Percentiles rank a stretch among this genome's conserved stretches.
These are phyloP conservation scores for Rhodotorula paludigena DNA, from an alignment of 768 basidiomycete species.

Conservation along the genomic window DNA sequence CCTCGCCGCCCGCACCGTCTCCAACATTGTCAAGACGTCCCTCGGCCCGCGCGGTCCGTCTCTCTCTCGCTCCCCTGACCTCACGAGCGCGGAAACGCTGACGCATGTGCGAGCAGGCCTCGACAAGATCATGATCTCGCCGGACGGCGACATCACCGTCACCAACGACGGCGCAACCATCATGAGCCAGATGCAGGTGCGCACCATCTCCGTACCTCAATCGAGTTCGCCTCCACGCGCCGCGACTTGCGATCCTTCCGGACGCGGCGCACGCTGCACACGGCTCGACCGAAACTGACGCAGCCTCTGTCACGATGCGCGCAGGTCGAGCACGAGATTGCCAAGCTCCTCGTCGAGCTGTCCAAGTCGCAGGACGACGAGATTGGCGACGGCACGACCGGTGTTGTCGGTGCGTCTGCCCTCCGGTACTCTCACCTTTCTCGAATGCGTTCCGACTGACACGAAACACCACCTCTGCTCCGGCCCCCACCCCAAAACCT, in stretches of 20 bases:
- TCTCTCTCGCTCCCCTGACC: constrained; percentile 57
- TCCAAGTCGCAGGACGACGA: constrained; percentile 99
- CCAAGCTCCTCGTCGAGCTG: constrained; percentile 91
- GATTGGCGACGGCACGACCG: constrained; percentile 98
- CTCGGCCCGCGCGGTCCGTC: constrained; percentile 74
- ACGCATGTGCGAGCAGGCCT: constrained; percentile 13
- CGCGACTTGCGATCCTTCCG: no score
- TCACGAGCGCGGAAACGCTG: not conserved
- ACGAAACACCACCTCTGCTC: not conserved
- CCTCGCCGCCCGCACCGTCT: constrained; percentile 85
- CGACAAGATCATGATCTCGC: constrained; percentile 51
- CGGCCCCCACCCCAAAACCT: constrained; percentile 2
- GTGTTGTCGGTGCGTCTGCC: constrained; percentile 80
- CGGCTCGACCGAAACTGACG: no score
- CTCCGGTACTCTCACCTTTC: not conserved
- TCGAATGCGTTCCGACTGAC: no score
- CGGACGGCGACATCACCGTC: constrained; percentile 97
- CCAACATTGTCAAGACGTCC: constrained; percentile 90
- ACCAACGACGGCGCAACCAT: constrained; percentile 99
- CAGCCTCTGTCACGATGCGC: no score
- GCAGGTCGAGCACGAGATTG: constrained; percentile 98
- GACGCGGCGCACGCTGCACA: no score
- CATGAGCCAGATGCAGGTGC: constrained; percentile 94
- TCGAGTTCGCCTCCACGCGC: no score
- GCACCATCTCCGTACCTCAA: no score